Evolutionary conservation across 768 basidiomycete genomes (phyloP).

Genomic region (Serendipita vermifera): DNA sequence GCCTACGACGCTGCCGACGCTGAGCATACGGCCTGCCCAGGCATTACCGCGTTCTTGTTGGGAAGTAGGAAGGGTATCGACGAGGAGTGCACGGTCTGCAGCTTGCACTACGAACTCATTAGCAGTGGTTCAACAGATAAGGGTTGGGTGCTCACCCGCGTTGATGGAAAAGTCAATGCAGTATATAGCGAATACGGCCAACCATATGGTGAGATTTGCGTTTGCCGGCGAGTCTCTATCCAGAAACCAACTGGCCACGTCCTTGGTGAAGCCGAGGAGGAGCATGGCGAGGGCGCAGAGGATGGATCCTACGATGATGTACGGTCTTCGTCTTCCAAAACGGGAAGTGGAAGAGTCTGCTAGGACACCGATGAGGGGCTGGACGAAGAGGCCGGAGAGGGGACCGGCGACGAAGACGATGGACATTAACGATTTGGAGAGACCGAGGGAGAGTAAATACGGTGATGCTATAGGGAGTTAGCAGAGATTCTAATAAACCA

Average conservation of each 20-base stretch:
- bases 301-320: constrained; percentile 59
- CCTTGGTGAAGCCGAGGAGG: constrained; percentile 68
- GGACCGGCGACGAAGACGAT: constrained; percentile 89
- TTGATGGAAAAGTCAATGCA: constrained; percentile 55
- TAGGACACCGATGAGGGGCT: constrained; percentile 80
- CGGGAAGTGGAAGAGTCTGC: constrained; percentile 75
- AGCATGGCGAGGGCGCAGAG: constrained; percentile 62
- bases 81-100: constrained; percentile 78
- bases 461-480: constrained; percentile 44
- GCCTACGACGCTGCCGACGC: constrained; percentile 70
- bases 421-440: constrained; percentile 77
- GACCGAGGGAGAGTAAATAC: constrained; percentile 77
- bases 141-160: constrained; percentile 28
- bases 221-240: constrained; percentile 29
- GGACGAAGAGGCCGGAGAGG: constrained; percentile 77
- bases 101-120: constrained; percentile 50
- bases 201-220: constrained; percentile 51
- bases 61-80: constrained; percentile 64
- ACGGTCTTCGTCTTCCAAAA: constrained; percentile 76
- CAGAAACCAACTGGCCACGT: constrained; percentile 42
- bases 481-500: neutral
- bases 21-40: constrained; percentile 91
- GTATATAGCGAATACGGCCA: constrained; percentile 63
- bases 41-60: constrained; percentile 80
- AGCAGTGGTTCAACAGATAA: constrained; percentile 17